phyloP scores from a whole-genome alignment of 495 filamentous ascomycete species.

The Xylaria cubensis region DNA sequence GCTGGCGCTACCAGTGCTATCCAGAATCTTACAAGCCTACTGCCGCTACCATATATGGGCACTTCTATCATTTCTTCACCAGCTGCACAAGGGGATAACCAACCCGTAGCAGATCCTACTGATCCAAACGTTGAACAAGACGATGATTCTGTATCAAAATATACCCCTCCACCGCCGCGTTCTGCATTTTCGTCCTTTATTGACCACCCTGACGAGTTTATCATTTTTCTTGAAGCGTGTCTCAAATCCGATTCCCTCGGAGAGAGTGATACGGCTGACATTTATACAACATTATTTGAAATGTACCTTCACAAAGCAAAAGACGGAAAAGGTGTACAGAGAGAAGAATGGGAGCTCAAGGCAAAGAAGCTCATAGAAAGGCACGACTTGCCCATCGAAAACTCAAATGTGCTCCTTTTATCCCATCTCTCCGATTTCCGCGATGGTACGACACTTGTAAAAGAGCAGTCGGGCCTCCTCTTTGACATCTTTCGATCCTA shows the following conservation, averaged over 20 bases:
- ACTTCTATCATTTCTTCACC: conserved; percentile 57
- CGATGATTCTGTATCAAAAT: conserved; percentile 48
- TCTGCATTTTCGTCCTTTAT: conserved; percentile 97
- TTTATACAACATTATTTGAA: conserved; percentile 95
- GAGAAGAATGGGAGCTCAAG: conserved; percentile 84
- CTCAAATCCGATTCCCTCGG: conserved; percentile 70
- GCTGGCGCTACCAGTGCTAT: conserved; percentile 71
- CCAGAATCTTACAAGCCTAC: conserved; percentile 73
- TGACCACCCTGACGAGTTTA: conserved; percentile 89
- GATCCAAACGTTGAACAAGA: conserved; percentile 38
- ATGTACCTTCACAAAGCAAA: conserved; percentile 93
- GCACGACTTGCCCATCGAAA: conserved; percentile 81
- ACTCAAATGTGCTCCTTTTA: conserved; percentile 89
- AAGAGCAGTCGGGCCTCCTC: conserved; percentile 88
- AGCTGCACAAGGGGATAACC: conserved; percentile 44
- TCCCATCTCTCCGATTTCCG: conserved; percentile 90
- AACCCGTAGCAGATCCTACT: conserved; percentile 45
- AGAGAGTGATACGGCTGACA: conserved; percentile 75
- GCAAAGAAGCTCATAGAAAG: conserved; percentile 84
- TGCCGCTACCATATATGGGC: conserved; percentile 88
- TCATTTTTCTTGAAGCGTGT: conserved; percentile 87
- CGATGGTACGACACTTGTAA: conserved; percentile 89
- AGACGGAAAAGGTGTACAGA: conserved; percentile 66
- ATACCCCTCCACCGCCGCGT: conserved; percentile 78
- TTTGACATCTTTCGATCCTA: conserved; percentile 98